A percentile compares a stretch with the other conserved stretches of the same genome.
Conservation (phyloP, 306 rosid species). For the Vigna reflexopilosa region DNA sequence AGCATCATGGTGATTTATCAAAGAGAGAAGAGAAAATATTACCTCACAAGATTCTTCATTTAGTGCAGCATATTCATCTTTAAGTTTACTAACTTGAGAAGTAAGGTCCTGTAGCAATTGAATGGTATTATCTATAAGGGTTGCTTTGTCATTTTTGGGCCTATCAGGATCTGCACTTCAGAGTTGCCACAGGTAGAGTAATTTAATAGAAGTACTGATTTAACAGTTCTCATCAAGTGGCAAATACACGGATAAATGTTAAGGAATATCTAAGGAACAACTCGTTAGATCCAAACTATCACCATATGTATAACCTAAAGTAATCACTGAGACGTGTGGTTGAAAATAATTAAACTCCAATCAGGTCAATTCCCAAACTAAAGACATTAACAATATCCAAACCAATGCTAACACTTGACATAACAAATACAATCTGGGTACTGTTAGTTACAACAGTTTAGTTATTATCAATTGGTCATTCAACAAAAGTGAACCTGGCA, state of each 20-base stretch:
- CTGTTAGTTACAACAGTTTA: background rate
- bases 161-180: constrained; percentile 84
- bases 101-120: constrained; percentile 88
- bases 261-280: constrained; percentile 10
- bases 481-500: background rate
- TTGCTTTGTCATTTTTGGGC: constrained; percentile 90
- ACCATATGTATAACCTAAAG: background rate
- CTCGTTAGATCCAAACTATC: constrained; percentile 6
- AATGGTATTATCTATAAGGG: constrained; percentile 75
- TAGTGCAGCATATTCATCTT: constrained; percentile 62
- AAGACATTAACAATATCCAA: constrained; percentile 8
- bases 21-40: constrained; percentile 26
- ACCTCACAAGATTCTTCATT: constrained; percentile 89
- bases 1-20: constrained; percentile 18
- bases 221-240: constrained; percentile 19
- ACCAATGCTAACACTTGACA: background rate
- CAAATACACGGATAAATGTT: background rate
- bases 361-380: background rate
- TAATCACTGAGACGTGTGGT: constrained; percentile 9
- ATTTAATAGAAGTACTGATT: constrained; percentile 23
- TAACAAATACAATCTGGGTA: background rate
- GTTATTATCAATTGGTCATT: background rate
- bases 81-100: constrained; percentile 74
- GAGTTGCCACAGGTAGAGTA: constrained; percentile 28
- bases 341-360: constrained; percentile 26